Evolutionary conservation across 768 basidiomycete genomes (phyloP), one percentile per base, ranked within the genome.

Genomic region (Lactifluus pinguis): DNA sequence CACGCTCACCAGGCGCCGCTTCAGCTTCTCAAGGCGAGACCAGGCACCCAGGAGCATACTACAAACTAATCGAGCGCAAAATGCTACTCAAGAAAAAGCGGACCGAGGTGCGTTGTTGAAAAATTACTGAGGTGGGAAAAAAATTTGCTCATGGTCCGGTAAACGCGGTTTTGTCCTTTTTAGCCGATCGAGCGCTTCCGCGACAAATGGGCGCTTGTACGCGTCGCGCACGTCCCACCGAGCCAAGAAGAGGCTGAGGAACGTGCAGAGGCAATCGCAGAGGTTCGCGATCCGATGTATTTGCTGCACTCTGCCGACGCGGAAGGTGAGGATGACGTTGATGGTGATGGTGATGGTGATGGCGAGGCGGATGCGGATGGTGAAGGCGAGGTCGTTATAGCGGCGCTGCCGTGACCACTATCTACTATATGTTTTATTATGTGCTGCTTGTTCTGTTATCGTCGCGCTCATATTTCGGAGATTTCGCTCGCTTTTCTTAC

Each of bases 21-120:
- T 49, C 44, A 9, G 8, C 45, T 48, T 25, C 25, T 2, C 25
- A 25, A 25, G 39, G 59, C 49, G 70, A 25, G 66, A 60, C 14
- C 77, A 78, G 66, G 69, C 55, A 2, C 65, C 69, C 29, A 41
- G 90, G 87, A n/a, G 91, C 86, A 0, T 92, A 89, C 68, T 92
- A 92, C 74, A 93, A 91, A 73, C 86, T 85, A 69, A 90, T 93
- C 56, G 89, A 91, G 73, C 83, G 90, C 49, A 92, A 92, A 74
- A 92, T 92, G 85, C 77, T 82, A 25, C 76, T 93, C 45, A 92
- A 92, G 73, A 92, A 91, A 76, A 90, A 85, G 71, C 83, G 91
- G 8, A 81, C 81, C 17, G 88, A 89, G 70, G 90, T 91, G 63
- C 71, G 82, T 76, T 76, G n/a, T 38, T 25, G 32, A 34, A 5